These are phyloP conservation scores for Malassezia sp. DNA, from an alignment of 1,284 basidiomycete genomes.

Conservation along the genomic window DNA sequence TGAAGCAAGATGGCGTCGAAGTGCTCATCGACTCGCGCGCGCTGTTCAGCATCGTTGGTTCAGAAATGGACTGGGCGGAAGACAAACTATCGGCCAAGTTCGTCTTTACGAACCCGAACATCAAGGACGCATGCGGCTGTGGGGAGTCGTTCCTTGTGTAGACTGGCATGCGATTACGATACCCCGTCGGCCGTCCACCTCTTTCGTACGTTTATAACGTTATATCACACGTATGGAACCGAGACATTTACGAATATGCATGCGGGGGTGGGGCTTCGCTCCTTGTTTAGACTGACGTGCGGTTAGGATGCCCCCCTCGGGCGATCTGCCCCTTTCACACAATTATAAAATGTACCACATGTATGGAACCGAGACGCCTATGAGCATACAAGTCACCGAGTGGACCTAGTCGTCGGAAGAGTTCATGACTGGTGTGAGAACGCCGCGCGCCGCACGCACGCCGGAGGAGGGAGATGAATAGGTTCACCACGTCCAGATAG, in stretches of 20 bases:
- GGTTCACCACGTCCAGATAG: constrained; percentile 54
- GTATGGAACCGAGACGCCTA: too few species aligned
- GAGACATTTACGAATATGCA: too few species aligned
- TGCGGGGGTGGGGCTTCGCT: too few species aligned
- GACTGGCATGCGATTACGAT: too few species aligned
- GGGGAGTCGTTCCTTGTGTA: constrained; percentile 64
- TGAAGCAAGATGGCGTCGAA: constrained; percentile 59
- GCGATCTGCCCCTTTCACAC: too few species aligned
- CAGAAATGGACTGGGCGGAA: constrained; percentile 98
- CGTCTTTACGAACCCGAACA: constrained; percentile 63
- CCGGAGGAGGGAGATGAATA: constrained; percentile 64
- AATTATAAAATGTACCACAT: too few species aligned
- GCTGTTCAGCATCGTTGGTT: constrained; percentile 93
- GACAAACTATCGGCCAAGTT: constrained; percentile 58
- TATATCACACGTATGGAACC: too few species aligned
- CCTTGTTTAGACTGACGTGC: too few species aligned
- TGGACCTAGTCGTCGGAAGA: constrained; percentile 7
- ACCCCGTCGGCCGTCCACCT: too few species aligned
- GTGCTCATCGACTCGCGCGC: constrained; percentile 96
- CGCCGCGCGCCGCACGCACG: not conserved
- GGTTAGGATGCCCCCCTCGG: too few species aligned
- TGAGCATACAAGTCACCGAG: too few species aligned
- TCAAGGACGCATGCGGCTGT: constrained; percentile 82
- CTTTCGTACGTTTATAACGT: too few species aligned
- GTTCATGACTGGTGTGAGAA: constrained; percentile 8